Evolutionary conservation across 208 protist genomes (phyloP), one percentile per base, ranked within the genome.

Genomic region (Leptomonas pyrrhocoris): DNA sequence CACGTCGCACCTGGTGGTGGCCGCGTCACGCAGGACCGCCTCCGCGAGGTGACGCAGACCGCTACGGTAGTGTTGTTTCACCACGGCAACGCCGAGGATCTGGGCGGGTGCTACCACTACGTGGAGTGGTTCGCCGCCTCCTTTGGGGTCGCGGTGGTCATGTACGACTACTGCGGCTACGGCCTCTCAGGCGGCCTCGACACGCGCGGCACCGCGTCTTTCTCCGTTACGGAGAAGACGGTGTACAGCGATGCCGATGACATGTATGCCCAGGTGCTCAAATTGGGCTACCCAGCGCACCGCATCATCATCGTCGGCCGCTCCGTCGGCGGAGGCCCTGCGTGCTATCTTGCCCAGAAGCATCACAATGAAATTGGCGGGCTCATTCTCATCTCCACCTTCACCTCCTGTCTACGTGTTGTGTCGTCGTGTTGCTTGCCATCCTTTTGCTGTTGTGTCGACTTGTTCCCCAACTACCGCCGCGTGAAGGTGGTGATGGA

Each of bases 91-190:
- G 86, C 85, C 25, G 86, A 94, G 46, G 77, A 92, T 50, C 65
- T 94, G 23, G 78, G 81, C 27, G 63, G 45, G 30, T 82, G 79
- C 58, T 77, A 79, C 49, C 34, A 57, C 23, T 64, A 77, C 28
- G 63, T 86, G 8, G 19, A 58, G 45, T 80, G 57, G 36, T 36
- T 92, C n/a, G 53, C 63, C 4, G 19, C 64, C 38, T 51, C 51
- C 0, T 62, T 92, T 16, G 56, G 65, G 0, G 38, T 85, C 0
- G 63, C 76, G 21, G 78, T 94, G 25, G 50, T 94, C 19, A 81
- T 48, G 23, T 94, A 90, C 66, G 89, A 94, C 77, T 94, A 94
- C 76, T 85, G 86, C 53, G 89, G 89, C 16, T 94, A 92, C 70
- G 89, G 89, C 25, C 77, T 88, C 62, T 94, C 89, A 2, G 83